phyloP scores from a whole-genome alignment of 495 filamentous ascomycete genomes.

The Tuber indicum region DNA sequence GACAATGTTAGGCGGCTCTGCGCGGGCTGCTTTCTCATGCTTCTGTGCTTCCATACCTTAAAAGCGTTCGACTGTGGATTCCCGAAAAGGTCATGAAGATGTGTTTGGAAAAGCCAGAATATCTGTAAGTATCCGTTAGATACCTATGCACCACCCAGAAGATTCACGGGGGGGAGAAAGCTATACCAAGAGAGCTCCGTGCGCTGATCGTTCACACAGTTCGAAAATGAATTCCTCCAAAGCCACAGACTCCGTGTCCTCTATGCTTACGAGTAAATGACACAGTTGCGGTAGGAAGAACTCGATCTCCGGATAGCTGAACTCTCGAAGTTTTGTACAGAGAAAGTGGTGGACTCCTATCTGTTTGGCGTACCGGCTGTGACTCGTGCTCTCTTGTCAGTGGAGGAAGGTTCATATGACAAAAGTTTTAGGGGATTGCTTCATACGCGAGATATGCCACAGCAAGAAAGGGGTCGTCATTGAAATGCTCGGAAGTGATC shows the following conservation, averaged over 20 bases:
- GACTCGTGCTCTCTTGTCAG: constrained; percentile 27
- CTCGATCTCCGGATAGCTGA: constrained; percentile 74
- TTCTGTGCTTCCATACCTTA: constrained; percentile 35
- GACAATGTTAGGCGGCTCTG: constrained; percentile 15
- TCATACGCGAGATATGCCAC: constrained; percentile 71
- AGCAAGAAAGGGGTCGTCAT: constrained; percentile 69
- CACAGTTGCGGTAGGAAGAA: constrained; percentile 78
- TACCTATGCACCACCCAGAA: constrained; percentile 18
- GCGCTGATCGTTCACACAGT: constrained; percentile 71
- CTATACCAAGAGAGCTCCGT: constrained; percentile 64
- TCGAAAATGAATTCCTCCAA: constrained; percentile 74
- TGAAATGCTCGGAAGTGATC: constrained; percentile 77
- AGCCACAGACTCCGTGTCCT: constrained; percentile 72
- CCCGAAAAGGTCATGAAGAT: constrained; percentile 64
- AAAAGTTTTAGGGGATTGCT: constrained; percentile 15
- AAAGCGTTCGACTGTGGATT: constrained; percentile 64
- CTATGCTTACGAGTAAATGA: constrained; percentile 68
- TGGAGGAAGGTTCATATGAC: constrained; percentile 16
- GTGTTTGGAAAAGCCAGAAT: constrained; percentile 77
- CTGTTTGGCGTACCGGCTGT: constrained; percentile 71
- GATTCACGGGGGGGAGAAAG: constrained; percentile 11
- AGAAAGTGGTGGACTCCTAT: constrained; percentile 74
- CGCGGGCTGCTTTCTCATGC: not conserved
- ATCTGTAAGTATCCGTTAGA: constrained; percentile 50
- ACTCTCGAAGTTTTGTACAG: constrained; percentile 71